Conservation (phyloP, 371 early-diverging fungal genomes). For the Actinomortierella ambigua region DNA sequence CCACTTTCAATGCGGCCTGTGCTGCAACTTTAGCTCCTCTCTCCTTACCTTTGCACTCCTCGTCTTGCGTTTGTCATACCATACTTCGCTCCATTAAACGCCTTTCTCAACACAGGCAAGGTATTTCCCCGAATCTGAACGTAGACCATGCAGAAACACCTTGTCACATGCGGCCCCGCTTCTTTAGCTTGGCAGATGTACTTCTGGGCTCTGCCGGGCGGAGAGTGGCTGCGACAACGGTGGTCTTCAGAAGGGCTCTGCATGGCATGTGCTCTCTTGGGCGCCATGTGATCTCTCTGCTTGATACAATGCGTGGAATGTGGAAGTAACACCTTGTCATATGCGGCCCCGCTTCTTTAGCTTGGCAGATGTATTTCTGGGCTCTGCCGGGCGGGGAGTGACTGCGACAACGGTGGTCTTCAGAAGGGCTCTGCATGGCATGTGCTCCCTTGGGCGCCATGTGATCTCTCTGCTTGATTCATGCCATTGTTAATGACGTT, state of each 20-base stretch:
- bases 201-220: background rate
- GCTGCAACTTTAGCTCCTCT: no score
- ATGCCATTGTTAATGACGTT: no score
- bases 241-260: constrained; percentile 1
- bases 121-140: no score
- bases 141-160: no score
- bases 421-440: constrained; percentile 3
- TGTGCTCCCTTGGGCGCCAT: constrained; percentile 3
- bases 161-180: constrained; percentile 3
- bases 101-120: no score
- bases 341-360: constrained; percentile 1
- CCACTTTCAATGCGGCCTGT: no score
- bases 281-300: constrained; percentile 3
- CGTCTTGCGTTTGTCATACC: no score
- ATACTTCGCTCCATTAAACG: no score
- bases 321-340: no score
- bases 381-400: constrained; percentile 1
- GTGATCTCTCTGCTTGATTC: background rate
- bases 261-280: constrained; percentile 3
- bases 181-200: background rate
- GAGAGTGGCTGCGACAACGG: constrained; percentile 1
- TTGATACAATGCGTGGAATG: background rate
- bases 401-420: background rate
- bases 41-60: no score
- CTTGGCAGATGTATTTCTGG: background rate